Conservation (phyloP, 176 grass and related monocot species). For the Panicum miliaceum region DNA sequence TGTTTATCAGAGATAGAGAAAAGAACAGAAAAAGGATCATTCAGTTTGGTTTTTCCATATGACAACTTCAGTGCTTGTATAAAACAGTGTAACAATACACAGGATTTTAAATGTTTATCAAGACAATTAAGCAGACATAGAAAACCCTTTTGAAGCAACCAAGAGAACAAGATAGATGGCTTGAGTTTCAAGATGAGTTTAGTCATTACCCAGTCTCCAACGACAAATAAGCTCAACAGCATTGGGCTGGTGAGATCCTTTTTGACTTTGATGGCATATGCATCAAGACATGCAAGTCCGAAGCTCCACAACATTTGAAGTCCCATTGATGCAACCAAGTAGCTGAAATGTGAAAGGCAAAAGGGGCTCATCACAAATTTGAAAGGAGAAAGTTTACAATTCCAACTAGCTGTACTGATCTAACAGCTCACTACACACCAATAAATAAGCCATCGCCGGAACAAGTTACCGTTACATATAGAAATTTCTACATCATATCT, state of each 20-base stretch:
- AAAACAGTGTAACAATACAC: neutral
- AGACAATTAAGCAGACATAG: neutral
- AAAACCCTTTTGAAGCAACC: neutral
- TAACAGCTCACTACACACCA: neutral
- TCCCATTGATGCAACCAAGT: slow-evolving; percentile 91
- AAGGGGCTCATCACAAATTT: slow-evolving; percentile 9
- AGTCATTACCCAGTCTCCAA: slow-evolving; percentile 92
- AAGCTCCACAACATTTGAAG: slow-evolving; percentile 89
- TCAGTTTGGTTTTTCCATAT: neutral
- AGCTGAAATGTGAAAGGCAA: slow-evolving; percentile 62
- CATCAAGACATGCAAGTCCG: slow-evolving; percentile 85
- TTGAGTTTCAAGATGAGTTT: slow-evolving; percentile 14
- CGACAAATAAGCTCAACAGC: slow-evolving; percentile 85
- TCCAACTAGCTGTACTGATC: neutral
- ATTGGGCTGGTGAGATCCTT: slow-evolving; percentile 74
- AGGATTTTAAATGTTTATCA: neutral
- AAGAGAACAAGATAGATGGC: neutral
- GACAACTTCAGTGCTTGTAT: neutral
- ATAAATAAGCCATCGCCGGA: no score
- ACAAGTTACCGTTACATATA: neutral
- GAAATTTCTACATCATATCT: neutral
- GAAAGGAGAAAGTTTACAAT: neutral
- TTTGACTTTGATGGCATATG: slow-evolving; percentile 65
- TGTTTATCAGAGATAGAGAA: neutral
- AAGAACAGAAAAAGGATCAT: neutral